phyloP scores from a whole-genome alignment of 2,329 filamentous ascomycete genomes.

The Curvularia spicifera region DNA sequence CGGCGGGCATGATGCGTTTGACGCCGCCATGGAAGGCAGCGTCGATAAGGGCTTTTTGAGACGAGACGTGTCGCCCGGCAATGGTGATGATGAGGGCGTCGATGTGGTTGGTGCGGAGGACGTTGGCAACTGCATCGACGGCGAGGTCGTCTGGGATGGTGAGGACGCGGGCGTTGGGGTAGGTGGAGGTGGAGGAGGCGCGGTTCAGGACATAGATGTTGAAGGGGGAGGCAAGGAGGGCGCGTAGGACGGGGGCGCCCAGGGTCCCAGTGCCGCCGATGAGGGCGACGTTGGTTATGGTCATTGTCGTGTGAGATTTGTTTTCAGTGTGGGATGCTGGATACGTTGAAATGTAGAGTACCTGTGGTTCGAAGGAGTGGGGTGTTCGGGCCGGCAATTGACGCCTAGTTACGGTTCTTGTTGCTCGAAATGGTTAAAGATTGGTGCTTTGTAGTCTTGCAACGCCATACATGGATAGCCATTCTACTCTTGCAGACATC shows the following conservation, averaged over 20 bases:
- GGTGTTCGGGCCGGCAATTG: neutral
- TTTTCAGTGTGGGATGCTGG: neutral
- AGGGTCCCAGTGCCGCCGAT: conserved; percentile 51
- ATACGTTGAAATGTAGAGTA: neutral
- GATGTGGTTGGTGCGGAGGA: conserved; percentile 55
- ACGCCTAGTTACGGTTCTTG: conserved; percentile 1
- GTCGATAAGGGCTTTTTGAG: conserved; percentile 62
- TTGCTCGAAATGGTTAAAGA: neutral
- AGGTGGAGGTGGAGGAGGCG: conserved; percentile 44
- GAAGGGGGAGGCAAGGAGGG: conserved; percentile 42
- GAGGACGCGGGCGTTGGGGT: conserved; percentile 53
- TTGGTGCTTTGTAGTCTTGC: neutral
- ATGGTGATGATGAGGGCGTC: conserved; percentile 59
- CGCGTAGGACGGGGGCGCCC: conserved; percentile 43
- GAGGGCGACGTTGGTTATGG: conserved; percentile 49
- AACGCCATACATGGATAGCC: neutral
- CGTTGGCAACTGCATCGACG: conserved; percentile 40
- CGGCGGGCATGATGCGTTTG: conserved; percentile 66
- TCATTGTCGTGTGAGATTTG: conserved; percentile 14
- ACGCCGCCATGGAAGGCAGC: conserved; percentile 66
- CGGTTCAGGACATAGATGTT: conserved; percentile 46
- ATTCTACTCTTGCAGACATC: neutral
- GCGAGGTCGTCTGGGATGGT: conserved; percentile 49
- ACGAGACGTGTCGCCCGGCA: conserved; percentile 53
- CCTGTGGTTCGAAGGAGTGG: neutral